Conservation (phyloP, 2,329 filamentous ascomycete species). For the Cordyceps cateniannulata region DNA sequence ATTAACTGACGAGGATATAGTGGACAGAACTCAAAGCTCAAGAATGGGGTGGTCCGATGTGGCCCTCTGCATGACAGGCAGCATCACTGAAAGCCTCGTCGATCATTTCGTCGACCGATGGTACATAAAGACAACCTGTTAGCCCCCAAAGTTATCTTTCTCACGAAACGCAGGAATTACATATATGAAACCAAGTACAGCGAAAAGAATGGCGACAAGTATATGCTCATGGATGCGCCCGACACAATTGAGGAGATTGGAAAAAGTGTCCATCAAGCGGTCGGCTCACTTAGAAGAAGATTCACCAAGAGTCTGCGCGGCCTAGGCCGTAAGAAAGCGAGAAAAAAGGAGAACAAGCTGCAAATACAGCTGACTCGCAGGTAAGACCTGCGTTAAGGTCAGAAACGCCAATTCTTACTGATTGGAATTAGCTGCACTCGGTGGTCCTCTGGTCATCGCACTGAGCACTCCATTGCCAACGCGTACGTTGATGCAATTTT, state of each 20-base stretch:
- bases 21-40: conserved; percentile 71
- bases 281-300: conserved; percentile 39
- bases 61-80: conserved; percentile 67
- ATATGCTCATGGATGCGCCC: conserved; percentile 14
- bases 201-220: conserved; percentile 24
- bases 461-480: conserved; percentile 75
- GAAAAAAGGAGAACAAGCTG: conserved; percentile 20
- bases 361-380: conserved; percentile 48
- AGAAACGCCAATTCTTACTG: not conserved
- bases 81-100: conserved; percentile 66
- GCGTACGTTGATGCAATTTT: conserved; percentile 70
- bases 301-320: conserved; percentile 34
- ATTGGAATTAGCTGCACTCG: conserved; percentile 32
- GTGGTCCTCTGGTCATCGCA: conserved; percentile 46
- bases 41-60: conserved; percentile 94
- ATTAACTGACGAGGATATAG: conserved; percentile 22
- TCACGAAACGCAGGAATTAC: conserved; percentile 55
- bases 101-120: conserved; percentile 80
- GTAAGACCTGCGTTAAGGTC: conserved; percentile 20
- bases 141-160: not conserved
- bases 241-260: not conserved
- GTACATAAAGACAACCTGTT: conserved; percentile 30
- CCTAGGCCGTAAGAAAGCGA: conserved; percentile 30
- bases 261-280: conserved; percentile 21
- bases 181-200: conserved; percentile 79